Base-by-base conservation (phyloP, 2,329 filamentous ascomycete genomes). In the Penicillium sp. region DNA sequence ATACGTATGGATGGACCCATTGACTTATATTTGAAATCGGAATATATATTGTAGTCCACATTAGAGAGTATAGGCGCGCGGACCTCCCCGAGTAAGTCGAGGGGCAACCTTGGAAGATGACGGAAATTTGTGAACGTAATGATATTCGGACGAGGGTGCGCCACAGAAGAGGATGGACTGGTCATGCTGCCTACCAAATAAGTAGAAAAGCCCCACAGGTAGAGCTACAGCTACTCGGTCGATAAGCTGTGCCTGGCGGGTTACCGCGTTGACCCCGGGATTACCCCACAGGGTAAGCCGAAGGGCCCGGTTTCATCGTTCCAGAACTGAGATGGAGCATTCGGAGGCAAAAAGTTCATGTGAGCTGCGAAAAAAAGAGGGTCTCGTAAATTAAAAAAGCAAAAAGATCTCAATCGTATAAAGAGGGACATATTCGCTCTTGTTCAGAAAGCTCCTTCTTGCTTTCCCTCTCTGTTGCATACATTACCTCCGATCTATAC, bases 201-300 rank as follows among this genome's bases (percentile, higher is more conserved):
- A n/a, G 24, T 29, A 29, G 44, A 14, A n/a, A 46, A 47, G 44
- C 44, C 27, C 44, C 44, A 47, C 44, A 19, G 44, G 27, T 29
- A 31, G 22, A 42, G 39, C 39, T 42, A 42, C n/a, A 31, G 26
- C 35, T 43, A 59, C 55, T 65, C 62, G 63, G 63, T 39, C 60
- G 62, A 65, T 46, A 64, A 58, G 26, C 19, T 43, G 63, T 65
- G 31, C 59, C 57, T 64, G 58, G 59, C 66, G 49, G 43, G 21
- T 24, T 27, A 26, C 21, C 14, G 13, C 11, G 46, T 49, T 42
- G 39, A 42, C 19, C 10, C 48, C 60, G 68, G 70, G 60, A 71
- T 68, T 56, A 52, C 70, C 69, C 43, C 48, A 70, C 58, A 66
- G 31, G 67, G 70, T 67, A 72, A 72, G 52, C 70, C 70, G 70